phyloP scores from a whole-genome alignment of 2,329 filamentous ascomycete species.

The Neopestalotiopsis clavispora region DNA sequence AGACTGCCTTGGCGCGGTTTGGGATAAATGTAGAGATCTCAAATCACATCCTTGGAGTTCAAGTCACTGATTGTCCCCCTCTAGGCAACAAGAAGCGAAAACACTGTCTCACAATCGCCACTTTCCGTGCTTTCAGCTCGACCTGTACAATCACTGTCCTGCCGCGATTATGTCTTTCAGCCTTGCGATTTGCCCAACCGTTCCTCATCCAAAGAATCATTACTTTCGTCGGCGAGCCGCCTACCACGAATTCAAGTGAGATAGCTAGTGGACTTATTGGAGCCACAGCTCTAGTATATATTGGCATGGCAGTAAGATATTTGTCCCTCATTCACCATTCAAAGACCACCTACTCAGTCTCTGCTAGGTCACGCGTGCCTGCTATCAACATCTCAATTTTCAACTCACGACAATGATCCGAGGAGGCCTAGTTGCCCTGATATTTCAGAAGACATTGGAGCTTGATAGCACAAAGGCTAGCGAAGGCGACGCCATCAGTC shows the following conservation, averaged over 20 bases:
- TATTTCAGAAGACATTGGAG: conserved; percentile 52
- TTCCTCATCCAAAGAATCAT: conserved; percentile 46
- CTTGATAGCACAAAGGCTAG: conserved; percentile 36
- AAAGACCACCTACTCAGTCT: neutral
- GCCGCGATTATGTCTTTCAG: conserved; percentile 43
- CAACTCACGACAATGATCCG: conserved; percentile 43
- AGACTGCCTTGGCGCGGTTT: conserved; percentile 22
- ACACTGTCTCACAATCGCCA: conserved; percentile 30
- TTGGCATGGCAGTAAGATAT: conserved; percentile 44
- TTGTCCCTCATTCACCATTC: neutral
- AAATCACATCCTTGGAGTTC: neutral
- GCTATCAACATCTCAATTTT: conserved; percentile 34
- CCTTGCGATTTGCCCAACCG: conserved; percentile 50
- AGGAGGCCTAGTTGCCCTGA: conserved; percentile 45
- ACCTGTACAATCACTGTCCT: conserved; percentile 37
- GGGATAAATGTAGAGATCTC: conserved; percentile 29
- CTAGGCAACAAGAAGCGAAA: conserved; percentile 25
- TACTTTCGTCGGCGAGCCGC: conserved; percentile 33
- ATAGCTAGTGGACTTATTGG: conserved; percentile 45
- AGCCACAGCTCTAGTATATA: conserved; percentile 44
- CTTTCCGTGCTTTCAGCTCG: conserved; percentile 34
- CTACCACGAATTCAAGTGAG: conserved; percentile 26
- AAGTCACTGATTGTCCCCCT: neutral
- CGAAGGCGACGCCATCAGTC: conserved; percentile 44
- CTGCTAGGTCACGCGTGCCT: conserved; percentile 29